These are phyloP conservation scores for Jaminaea rosea DNA, from an alignment of 1,284 basidiomycete genomes.

Conservation along the genomic window DNA sequence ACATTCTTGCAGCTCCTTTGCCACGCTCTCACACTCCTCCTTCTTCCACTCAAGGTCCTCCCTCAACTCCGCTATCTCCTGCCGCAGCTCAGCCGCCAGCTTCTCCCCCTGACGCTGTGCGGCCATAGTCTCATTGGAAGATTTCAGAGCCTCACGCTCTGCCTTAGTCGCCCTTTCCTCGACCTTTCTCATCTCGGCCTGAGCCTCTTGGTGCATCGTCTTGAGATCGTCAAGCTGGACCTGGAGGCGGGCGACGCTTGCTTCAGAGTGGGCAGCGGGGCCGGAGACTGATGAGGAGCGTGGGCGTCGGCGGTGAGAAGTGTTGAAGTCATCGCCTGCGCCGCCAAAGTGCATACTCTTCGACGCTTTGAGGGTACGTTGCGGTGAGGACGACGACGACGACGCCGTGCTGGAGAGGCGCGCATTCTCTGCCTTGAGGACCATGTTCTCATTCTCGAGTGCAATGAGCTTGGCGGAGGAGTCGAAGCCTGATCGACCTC, in stretches of 20 bases:
- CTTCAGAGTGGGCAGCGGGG: neutral
- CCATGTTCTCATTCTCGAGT: constrained; percentile 2
- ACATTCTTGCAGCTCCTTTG: neutral
- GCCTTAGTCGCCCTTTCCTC: constrained; percentile 2
- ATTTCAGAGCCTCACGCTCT: constrained; percentile 5
- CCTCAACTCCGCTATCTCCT: neutral
- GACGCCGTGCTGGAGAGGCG: neutral
- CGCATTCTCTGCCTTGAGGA: constrained; percentile 5
- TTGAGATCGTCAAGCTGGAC: neutral
- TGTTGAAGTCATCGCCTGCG: neutral
- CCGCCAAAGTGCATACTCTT: neutral
- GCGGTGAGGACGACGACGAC: neutral
- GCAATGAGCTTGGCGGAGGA: neutral
- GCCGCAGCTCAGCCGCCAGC: neutral
- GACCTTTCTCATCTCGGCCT: neutral
- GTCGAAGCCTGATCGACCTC: neutral
- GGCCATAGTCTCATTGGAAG: constrained; percentile 7
- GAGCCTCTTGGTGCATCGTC: neutral
- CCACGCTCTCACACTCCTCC: neutral
- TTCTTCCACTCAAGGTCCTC: constrained; percentile 2
- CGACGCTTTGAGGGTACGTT: neutral
- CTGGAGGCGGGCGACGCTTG: neutral
- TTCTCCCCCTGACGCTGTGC: neutral
- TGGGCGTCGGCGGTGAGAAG: neutral
- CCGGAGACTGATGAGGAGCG: neutral